Conservation (phyloP, 2,329 filamentous ascomycete species). For the Phoma sp. region DNA sequence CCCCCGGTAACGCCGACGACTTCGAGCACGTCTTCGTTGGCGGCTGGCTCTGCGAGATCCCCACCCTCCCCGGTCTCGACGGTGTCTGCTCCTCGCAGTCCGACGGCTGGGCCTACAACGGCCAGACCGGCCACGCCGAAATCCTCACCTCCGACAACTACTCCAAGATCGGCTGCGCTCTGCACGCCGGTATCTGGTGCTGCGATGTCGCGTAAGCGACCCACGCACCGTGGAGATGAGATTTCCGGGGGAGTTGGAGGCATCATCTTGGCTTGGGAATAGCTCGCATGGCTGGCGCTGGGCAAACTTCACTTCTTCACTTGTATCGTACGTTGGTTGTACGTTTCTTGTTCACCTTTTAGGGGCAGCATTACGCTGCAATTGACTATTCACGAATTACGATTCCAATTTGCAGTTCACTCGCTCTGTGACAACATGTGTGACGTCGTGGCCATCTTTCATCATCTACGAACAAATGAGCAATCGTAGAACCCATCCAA, state of each 20-base stretch:
- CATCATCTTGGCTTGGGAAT: slow-evolving; percentile 18
- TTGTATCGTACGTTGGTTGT: slow-evolving; percentile 28
- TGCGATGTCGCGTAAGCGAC: slow-evolving; percentile 40
- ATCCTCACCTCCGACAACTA: slow-evolving; percentile 36
- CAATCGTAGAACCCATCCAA: neutral
- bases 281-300: slow-evolving; percentile 19
- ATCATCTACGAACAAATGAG: neutral
- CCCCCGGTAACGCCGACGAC: slow-evolving; percentile 29
- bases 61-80: slow-evolving; percentile 33
- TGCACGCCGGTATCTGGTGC: slow-evolving; percentile 35
- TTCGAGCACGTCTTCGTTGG: slow-evolving; percentile 43
- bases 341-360: slow-evolving; percentile 28
- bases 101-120: slow-evolving; percentile 38
- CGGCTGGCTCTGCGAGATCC: slow-evolving; percentile 46
- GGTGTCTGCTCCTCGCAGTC: slow-evolving; percentile 32
- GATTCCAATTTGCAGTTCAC: slow-evolving; percentile 12
- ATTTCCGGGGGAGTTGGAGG: slow-evolving; percentile 8
- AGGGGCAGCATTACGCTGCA: slow-evolving; percentile 17
- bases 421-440: slow-evolving; percentile 5
- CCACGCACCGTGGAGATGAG: slow-evolving; percentile 13
- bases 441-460: neutral
- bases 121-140: slow-evolving; percentile 42
- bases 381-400: slow-evolving; percentile 22
- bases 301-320: slow-evolving; percentile 20
- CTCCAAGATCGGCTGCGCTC: slow-evolving; percentile 40